These are phyloP conservation scores for Ustilago cynodontis DNA, from an alignment of 1,284 basidiomycete genomes.

Conservation along the genomic window DNA sequence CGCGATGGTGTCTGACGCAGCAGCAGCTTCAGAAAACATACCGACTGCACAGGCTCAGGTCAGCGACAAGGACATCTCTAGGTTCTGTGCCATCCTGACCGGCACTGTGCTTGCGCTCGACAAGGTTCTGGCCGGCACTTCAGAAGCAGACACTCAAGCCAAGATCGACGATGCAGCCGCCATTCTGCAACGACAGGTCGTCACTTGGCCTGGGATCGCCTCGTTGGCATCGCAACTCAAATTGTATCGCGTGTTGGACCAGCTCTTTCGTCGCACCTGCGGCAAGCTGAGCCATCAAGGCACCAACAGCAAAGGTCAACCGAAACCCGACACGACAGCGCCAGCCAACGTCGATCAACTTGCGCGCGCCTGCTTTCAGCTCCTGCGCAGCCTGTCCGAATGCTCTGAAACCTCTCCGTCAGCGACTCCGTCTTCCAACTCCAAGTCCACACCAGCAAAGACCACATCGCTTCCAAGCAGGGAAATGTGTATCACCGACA, in stretches of 20 bases:
- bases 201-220: slow-evolving; percentile 26
- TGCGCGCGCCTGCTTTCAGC: slow-evolving; percentile 37
- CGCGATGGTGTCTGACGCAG: neutral
- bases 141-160: slow-evolving; percentile 23
- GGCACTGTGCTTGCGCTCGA: slow-evolving; percentile 43
- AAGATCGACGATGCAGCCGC: slow-evolving; percentile 29
- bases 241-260: slow-evolving; percentile 47
- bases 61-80: slow-evolving; percentile 26
- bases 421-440: neutral
- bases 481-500: slow-evolving; percentile 33
- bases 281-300: slow-evolving; percentile 36
- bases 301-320: slow-evolving; percentile 41
- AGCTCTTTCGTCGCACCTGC: slow-evolving; percentile 45
- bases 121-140: slow-evolving; percentile 28
- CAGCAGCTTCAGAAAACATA: neutral
- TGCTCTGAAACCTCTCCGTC: neutral
- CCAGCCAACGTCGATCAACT: slow-evolving; percentile 27
- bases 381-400: slow-evolving; percentile 21
- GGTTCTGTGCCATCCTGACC: slow-evolving; percentile 29
- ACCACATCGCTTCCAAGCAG: slow-evolving; percentile 25
- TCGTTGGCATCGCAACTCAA: slow-evolving; percentile 38
- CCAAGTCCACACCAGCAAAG: slow-evolving; percentile 11
- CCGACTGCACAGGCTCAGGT: neutral
- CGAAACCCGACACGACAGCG: slow-evolving; percentile 21
- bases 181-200: slow-evolving; percentile 12